Conservation (phyloP, 805 yeast genomes). For the Candida bentonensis region DNA sequence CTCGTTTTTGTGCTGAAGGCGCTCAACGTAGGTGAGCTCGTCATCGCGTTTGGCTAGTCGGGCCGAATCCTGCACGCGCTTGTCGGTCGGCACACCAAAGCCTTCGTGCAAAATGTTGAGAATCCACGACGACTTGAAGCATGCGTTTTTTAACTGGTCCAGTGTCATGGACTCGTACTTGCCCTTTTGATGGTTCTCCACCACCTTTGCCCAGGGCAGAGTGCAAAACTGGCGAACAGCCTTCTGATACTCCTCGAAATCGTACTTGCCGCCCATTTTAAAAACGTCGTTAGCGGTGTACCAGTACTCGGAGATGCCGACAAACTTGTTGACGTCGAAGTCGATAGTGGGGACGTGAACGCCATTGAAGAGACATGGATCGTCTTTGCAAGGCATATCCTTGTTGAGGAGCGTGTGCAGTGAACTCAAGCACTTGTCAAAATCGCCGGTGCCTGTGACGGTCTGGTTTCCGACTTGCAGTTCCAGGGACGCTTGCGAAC, state of each 20-base stretch:
- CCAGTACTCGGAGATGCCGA: constrained; percentile 96
- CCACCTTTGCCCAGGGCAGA: constrained; percentile 48
- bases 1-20: constrained; percentile 11
- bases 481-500: constrained; percentile 8
- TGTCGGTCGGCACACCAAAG: constrained; percentile 53
- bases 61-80: constrained; percentile 6
- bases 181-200: constrained; percentile 36
- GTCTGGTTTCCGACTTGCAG: constrained; percentile 37
- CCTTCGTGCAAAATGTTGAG: constrained; percentile 84
- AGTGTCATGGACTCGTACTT: constrained; percentile 42
- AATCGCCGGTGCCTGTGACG: constrained; percentile 58
- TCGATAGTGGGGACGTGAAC: constrained; percentile 86
- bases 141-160: constrained; percentile 54
- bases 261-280: constrained; percentile 78
- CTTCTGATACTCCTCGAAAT: constrained; percentile 52
- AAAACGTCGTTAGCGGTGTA: constrained; percentile 89
- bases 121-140: constrained; percentile 95
- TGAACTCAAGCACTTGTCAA: constrained; percentile 53
- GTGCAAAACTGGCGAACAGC: constrained; percentile 63
- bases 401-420: constrained; percentile 68
- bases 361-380: constrained; percentile 89
- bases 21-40: constrained; percentile 13
- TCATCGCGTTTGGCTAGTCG: constrained; percentile 8
- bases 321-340: constrained; percentile 64
- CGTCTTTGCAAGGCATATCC: constrained; percentile 68